A percentile compares a stretch with the other conserved stretches of the same genome.
Conservation (phyloP, 176 grass and related monocot genomes). For the Aegilops speltoides region DNA sequence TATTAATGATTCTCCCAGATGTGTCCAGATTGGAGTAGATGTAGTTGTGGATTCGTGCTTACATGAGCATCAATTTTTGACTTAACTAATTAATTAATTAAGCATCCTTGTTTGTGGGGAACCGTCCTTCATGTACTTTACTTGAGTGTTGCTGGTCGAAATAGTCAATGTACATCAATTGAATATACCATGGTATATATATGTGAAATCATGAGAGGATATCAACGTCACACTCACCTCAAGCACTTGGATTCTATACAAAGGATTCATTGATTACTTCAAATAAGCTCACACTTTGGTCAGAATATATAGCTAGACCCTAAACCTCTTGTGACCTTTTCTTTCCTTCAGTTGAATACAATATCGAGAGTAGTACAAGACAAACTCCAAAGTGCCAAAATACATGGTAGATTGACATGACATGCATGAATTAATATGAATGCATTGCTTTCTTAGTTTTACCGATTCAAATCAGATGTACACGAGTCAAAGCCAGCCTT, state of each 20-base stretch:
- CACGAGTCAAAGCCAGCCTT: background rate
- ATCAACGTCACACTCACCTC: background rate
- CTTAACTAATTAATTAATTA: background rate
- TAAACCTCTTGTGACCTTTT: too few relatives aligned
- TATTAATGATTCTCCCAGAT: background rate
- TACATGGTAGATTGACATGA: background rate
- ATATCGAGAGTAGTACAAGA: background rate
- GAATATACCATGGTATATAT: background rate
- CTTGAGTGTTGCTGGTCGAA: too few relatives aligned
- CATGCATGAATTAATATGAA: background rate
- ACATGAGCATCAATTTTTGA: slow-evolving; percentile 14
- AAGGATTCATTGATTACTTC: too few relatives aligned
- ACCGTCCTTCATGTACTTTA: too few relatives aligned
- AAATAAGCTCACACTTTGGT: background rate
- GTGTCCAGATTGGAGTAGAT: background rate
- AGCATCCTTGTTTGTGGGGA: background rate
- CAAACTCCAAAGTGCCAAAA: background rate
- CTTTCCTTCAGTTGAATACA: too few relatives aligned
- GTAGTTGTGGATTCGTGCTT: background rate
- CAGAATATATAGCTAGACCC: background rate
- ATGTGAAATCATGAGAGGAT: background rate
- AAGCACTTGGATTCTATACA: background rate
- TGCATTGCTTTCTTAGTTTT: background rate
- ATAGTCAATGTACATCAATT: too few relatives aligned
- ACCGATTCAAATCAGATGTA: background rate